Evolutionary conservation across 2,329 filamentous ascomycete genomes (phyloP).

Genomic region (Clonostachys byssicola): DNA sequence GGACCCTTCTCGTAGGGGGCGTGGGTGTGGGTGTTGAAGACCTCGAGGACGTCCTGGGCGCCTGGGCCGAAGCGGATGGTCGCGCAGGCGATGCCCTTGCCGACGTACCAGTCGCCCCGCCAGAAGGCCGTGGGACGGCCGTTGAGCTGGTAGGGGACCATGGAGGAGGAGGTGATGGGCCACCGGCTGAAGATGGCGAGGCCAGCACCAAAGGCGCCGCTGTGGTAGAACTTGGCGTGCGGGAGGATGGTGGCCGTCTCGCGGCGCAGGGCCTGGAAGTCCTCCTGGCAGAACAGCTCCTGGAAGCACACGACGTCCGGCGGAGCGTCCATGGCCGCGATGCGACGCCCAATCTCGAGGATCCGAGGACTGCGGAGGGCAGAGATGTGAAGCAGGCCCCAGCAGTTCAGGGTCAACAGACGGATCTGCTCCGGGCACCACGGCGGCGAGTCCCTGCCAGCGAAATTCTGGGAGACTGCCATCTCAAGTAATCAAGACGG

Average conservation of each 20-base stretch:
- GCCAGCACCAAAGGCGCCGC: conserved; percentile 84
- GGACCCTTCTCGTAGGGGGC: conserved; percentile 80
- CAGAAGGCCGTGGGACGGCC: conserved; percentile 92
- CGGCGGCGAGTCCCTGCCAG: conserved; percentile 3
- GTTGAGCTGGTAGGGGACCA: conserved; percentile 86
- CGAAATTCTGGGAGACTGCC: no score
- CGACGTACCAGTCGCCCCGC: conserved; percentile 93
- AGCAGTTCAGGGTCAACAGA: conserved; percentile 90
- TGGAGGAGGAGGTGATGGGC: conserved; percentile 86
- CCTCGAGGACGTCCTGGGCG: conserved; percentile 68
- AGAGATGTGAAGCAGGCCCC: conserved; percentile 88
- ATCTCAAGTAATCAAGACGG: no score
- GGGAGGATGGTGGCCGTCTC: conserved; percentile 73
- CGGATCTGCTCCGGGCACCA: conserved; percentile 58
- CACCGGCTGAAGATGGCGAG: conserved; percentile 86
- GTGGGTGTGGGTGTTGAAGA: conserved; percentile 84
- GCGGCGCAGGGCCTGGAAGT: conserved; percentile 75
- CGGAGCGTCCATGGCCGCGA: conserved; percentile 63
- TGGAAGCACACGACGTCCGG: conserved; percentile 91
- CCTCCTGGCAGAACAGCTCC: conserved; percentile 87
- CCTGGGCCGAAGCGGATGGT: conserved; percentile 67
- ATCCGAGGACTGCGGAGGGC: conserved; percentile 75
- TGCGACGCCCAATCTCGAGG: conserved; percentile 75
- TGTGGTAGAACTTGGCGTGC: conserved; percentile 89
- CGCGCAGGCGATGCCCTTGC: conserved; percentile 87